Base-by-base conservation (phyloP, 2,329 filamentous ascomycete genomes). In the Huntiella moniliformis region DNA sequence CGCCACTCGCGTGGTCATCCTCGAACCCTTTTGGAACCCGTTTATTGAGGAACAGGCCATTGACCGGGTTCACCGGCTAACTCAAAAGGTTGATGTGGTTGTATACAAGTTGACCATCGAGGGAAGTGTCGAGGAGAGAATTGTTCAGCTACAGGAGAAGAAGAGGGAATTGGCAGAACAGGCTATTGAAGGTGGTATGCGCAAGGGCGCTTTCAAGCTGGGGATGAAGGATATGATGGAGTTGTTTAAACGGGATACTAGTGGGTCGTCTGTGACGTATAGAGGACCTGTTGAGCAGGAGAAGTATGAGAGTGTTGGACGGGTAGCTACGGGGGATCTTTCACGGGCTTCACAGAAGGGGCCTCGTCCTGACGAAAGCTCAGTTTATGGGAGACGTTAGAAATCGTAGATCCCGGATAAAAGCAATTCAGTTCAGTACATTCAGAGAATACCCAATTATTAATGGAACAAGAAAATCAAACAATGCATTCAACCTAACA, bases 41-140 rank as follows among this genome's bases (percentile, higher is more conserved):
- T 98, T 98, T 57, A 85, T 98, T 32, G 91, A 98, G 66, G 91
- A 98, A 60, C 91, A 98, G 67, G 91, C 91, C 42, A 98, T 98
- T 54, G 91, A 98, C 61, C 85, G 91, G 46, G 91, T 98, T 18
- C 91, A 98, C 59, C 85, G 91, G n/a, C 79, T 98, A 45, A 96
- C 93, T 36, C 91, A 98, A 62, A 95, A 85, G 1, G 72, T 88
- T 36, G 87, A 96, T 57, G 91, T 98, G 32, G 76, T 88, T 47
- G 85, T 98, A 52, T 98, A 94, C 68, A 92, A 91, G 56, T 74
- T 98, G 55, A 94, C 86, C 2, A 79, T 98, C 51, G 74, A 75
- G 53, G 71, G 80, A 53, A 87, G 82, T 0, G 88, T 98, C 47
- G 91, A 98, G 66, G 86, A 88, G 61, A 77, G 87, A 48, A 98